A percentile compares a stretch with the other conserved stretches of the same genome.
Evolutionary conservation across 495 filamentous ascomycete species (phyloP).

Genomic region (Penicillium ochrochloron): DNA sequence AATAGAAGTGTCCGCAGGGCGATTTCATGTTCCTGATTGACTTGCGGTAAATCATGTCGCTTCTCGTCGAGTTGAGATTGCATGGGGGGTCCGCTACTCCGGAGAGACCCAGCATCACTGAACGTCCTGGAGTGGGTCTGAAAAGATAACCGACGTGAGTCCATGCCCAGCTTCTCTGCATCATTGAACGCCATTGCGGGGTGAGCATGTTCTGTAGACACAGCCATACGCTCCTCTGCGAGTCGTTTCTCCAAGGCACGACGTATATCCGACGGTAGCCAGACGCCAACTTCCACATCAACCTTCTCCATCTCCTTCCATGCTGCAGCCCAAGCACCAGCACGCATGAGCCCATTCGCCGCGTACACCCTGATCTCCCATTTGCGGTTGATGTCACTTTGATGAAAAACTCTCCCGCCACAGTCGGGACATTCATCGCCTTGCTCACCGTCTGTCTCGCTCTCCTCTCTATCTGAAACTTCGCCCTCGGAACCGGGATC

Average conservation of each 20-base stretch:
- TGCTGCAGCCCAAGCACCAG: conserved; percentile 88
- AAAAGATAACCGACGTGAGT: conserved; percentile 16
- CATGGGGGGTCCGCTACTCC: not conserved
- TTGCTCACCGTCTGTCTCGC: conserved; percentile 43
- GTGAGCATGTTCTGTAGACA: conserved; percentile 16
- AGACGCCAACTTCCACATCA: conserved; percentile 86
- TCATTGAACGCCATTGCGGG: conserved; percentile 6
- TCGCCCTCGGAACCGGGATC: conserved; percentile 43
- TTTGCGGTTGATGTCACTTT: conserved; percentile 54
- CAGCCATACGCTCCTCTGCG: conserved; percentile 26
- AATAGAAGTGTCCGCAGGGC: conserved; percentile 64
- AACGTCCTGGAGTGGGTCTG: conserved; percentile 15
- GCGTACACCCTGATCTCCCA: conserved; percentile 92
- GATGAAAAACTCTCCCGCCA: conserved; percentile 57
- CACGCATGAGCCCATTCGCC: conserved; percentile 88
- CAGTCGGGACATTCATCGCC: conserved; percentile 64
- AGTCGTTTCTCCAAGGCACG: conserved; percentile 50
- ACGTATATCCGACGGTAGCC: conserved; percentile 59
- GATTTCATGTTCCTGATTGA: conserved; percentile 32
- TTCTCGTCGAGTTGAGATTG: not conserved
- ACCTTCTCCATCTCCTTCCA: conserved; percentile 98
- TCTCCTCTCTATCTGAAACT: conserved; percentile 35
- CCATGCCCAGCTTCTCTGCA: conserved; percentile 21
- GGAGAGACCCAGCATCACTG: conserved; percentile 18
- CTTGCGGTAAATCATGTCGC: not conserved